phyloP scores from a whole-genome alignment of 2,329 filamentous ascomycete genomes.

The Hypomyces rosellus region DNA sequence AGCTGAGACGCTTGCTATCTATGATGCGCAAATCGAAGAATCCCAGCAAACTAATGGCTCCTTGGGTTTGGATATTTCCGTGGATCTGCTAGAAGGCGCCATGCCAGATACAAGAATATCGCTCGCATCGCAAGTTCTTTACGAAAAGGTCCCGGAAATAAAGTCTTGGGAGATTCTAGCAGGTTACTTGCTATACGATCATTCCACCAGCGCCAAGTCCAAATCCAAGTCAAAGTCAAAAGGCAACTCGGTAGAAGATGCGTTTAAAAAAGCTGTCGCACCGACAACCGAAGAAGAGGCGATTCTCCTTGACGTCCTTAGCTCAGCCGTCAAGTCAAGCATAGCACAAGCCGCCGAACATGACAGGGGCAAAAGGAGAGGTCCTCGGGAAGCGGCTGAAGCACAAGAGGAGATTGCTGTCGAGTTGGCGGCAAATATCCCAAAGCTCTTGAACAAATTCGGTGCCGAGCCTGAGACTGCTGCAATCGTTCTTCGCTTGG shows the following conservation, averaged over 20 bases:
- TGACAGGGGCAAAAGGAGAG: conserved; percentile 52
- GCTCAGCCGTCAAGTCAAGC: conserved; percentile 70
- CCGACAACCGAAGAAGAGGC: conserved; percentile 72
- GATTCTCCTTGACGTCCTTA: conserved; percentile 80
- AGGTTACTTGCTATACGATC: conserved; percentile 87
- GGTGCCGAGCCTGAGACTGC: conserved; percentile 84
- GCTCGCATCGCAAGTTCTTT: conserved; percentile 78
- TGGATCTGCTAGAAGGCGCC: conserved; percentile 54
- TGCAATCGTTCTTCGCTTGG: conserved; percentile 75
- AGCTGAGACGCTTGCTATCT: conserved; percentile 73
- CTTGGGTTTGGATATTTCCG: conserved; percentile 43
- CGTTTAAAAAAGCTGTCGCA: conserved; percentile 66
- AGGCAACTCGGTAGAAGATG: conserved; percentile 47
- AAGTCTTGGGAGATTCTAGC: conserved; percentile 83
- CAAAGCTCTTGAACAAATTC: conserved; percentile 84
- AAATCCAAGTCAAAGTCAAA: conserved; percentile 47
- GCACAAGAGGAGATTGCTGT: conserved; percentile 73
- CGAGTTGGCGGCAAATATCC: conserved; percentile 71
- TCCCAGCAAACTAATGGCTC: conserved; percentile 42
- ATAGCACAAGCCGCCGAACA: conserved; percentile 62
- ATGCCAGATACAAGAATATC: conserved; percentile 75
- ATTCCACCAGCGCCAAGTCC: conserved; percentile 58
- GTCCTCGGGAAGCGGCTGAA: conserved; percentile 59
- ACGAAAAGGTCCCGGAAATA: conserved; percentile 73
- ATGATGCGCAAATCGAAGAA: conserved; percentile 64